phyloP scores from a whole-genome alignment of 2,329 filamentous ascomycete species.

The Calcarisporium arbuscula region DNA sequence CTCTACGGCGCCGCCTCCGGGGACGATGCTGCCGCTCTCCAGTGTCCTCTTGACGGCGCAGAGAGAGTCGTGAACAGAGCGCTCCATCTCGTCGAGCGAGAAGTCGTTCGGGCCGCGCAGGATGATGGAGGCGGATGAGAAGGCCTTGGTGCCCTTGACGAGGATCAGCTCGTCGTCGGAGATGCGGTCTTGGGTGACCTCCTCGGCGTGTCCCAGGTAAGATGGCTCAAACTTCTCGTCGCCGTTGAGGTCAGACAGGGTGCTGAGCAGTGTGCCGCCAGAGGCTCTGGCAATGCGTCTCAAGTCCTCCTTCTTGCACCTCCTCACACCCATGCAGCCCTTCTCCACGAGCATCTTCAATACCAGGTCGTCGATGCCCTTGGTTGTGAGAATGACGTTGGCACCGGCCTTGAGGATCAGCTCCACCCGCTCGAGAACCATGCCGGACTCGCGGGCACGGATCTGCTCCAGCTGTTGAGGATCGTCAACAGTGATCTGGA shows the following conservation, averaged over 20 bases:
- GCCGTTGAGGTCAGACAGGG: constrained; percentile 91
- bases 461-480: constrained; percentile 97
- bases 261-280: constrained; percentile 86
- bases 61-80: constrained; percentile 92
- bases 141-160: constrained; percentile 89
- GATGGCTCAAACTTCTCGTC: constrained; percentile 94
- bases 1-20: constrained; percentile 92
- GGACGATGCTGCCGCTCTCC: constrained; percentile 94
- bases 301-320: constrained; percentile 98
- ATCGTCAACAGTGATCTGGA: constrained; percentile 97
- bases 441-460: constrained; percentile 82
- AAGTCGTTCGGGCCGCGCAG: constrained; percentile 94
- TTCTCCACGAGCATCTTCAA: constrained; percentile 92
- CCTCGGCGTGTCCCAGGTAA: constrained; percentile 84
- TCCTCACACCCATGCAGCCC: constrained; percentile 89
- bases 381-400: constrained; percentile 93
- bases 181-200: constrained; percentile 96
- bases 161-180: constrained; percentile 98
- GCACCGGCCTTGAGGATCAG: constrained; percentile 97
- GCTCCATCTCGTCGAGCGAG: constrained; percentile 97
- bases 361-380: constrained; percentile 95
- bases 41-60: constrained; percentile 96
- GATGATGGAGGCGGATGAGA: constrained; percentile 92
- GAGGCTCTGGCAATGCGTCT: constrained; percentile 93
- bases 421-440: constrained; percentile 89